Conservation (phyloP, 768 basidiomycete species). For the Tylopilus sp. region DNA sequence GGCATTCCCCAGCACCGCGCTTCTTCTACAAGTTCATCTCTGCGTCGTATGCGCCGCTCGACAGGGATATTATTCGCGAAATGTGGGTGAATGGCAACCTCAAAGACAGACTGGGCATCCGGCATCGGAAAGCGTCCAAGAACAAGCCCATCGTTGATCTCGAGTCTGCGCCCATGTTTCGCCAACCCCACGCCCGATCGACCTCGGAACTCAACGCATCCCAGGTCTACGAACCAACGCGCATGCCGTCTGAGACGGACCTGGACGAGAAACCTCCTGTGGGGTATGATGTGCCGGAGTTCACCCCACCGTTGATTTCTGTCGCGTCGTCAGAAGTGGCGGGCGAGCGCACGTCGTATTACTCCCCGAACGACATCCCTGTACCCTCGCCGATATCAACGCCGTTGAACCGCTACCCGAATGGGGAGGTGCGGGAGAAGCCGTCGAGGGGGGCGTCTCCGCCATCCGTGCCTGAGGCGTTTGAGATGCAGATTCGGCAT, state of each 20-base stretch:
- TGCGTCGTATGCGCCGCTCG: conserved; percentile 71
- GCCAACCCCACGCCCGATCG: conserved; percentile 59
- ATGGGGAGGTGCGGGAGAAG: conserved; percentile 43
- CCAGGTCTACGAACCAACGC: conserved; percentile 47
- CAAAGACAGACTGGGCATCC: conserved; percentile 75
- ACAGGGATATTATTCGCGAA: conserved; percentile 90
- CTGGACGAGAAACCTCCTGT: conserved; percentile 10
- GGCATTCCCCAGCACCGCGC: conserved; percentile 59
- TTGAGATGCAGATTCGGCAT: conserved; percentile 39
- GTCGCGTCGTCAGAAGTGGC: conserved; percentile 10
- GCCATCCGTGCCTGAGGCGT: conserved; percentile 24
- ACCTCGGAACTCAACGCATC: conserved; percentile 53
- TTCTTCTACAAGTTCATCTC: conserved; percentile 73
- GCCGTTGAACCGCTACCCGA: conserved; percentile 43
- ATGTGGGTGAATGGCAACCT: conserved; percentile 84
- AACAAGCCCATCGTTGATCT: conserved; percentile 35
- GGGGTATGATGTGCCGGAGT: not conserved
- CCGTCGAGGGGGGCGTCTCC: conserved; percentile 13
- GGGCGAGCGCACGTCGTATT: conserved; percentile 45
- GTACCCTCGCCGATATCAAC: conserved; percentile 56
- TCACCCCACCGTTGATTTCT: conserved; percentile 7
- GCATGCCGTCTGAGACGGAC: conserved; percentile 26
- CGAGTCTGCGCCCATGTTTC: conserved; percentile 73
- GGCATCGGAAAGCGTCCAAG: conserved; percentile 55
- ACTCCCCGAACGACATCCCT: conserved; percentile 52